Conservation (phyloP, 2,329 filamentous ascomycete genomes). For the Xylariaceae sp. region DNA sequence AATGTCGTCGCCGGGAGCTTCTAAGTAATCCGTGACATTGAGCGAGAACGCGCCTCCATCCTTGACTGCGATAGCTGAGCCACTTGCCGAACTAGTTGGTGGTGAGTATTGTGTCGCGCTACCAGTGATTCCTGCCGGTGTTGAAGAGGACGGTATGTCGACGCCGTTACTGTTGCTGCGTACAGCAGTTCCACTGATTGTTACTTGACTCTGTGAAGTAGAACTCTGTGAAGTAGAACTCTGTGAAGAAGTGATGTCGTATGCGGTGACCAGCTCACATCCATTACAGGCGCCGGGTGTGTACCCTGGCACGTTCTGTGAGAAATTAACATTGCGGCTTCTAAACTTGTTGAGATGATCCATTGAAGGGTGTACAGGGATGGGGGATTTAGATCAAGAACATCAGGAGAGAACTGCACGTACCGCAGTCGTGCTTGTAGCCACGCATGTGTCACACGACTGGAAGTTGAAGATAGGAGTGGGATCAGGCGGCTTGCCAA, state of each 20-base stretch:
- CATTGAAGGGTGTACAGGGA: too few species aligned
- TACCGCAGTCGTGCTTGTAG: neutral
- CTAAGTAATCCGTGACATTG: neutral
- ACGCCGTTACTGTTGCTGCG: neutral
- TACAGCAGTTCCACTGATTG: neutral
- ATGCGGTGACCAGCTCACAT: conserved; percentile 1
- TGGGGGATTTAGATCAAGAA: too few species aligned
- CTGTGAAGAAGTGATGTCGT: neutral
- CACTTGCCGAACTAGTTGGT: too few species aligned
- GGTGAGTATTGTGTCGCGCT: neutral
- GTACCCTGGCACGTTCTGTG: neutral
- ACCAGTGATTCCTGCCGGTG: neutral
- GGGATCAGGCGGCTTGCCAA: neutral
- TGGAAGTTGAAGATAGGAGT: neutral
- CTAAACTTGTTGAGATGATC: too few species aligned
- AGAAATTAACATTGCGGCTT: too few species aligned
- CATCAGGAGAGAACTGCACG: too few species aligned
- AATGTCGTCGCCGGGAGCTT: neutral
- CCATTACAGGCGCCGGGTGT: conserved; percentile 1
- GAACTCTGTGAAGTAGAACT: neutral
- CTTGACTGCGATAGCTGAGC: neutral
- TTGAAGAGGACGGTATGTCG: neutral
- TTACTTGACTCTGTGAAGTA: too few species aligned
- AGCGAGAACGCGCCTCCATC: neutral
- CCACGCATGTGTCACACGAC: neutral